Evolutionary conservation across 2,329 filamentous ascomycete genomes (phyloP), one percentile per base, ranked within the genome.

Genomic region (Talaromyces amestolkiae): DNA sequence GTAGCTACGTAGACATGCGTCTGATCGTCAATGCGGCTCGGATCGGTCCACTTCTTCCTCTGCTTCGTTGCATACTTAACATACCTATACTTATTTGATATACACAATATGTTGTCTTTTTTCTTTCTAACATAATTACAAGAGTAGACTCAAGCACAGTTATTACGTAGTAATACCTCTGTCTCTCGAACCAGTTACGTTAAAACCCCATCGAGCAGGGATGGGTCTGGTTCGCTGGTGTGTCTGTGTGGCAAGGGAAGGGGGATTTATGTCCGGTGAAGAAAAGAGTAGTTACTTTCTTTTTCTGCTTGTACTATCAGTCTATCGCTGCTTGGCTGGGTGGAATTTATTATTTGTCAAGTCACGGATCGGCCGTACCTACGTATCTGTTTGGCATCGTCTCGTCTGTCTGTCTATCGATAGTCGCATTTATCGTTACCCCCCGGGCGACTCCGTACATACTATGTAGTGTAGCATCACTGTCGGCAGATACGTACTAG

Each of bases 11-110:
- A 19, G 53, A 37, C 53, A 37, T 56, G n/a, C 33, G 33, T 37
- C 3, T 56, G 53, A 56, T 56, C 53, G 53, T 39, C 53, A 56
- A 24, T 56, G 53, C 53, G 53, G 53, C 53, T 56, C 53, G 53
- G 33, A 56, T 39, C 53, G 53, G 53, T 33, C 53, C 53, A 56
- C 53, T 56, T 56, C n/a, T 24, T 39, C 13, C 33, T 39, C 22
- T 17, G 53, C 33, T 56, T 37, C 19, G 33, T 19, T 56, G 33
- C 53, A 39, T 56, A 24, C 7, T 5, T 31, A 7, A 31, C 27
- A 31, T 8, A 3, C 4, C 27, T 31, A 31, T 6, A 5, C 27
- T 8, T 31, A 31, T 31, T 31, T 7, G 27, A 5, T 7, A 31
- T 31, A 7, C 27, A 7, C 27, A 3, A 5, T 6, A 31, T 31